phyloP scores from a whole-genome alignment of 495 filamentous ascomycete species.

The Aspergillus diversus region DNA sequence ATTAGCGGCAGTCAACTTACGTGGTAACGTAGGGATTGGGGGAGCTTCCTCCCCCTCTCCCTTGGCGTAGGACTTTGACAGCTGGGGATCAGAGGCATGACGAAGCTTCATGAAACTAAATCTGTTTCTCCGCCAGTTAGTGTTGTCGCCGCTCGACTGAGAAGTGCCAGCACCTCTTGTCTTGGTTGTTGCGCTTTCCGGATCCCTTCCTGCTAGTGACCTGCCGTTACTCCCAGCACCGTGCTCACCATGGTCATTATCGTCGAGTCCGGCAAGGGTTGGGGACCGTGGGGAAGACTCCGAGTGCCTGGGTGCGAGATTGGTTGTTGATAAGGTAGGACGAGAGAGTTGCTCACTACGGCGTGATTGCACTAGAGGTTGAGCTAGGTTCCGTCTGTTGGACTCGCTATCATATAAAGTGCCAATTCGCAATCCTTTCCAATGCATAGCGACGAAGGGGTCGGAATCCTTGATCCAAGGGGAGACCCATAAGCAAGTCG shows the following conservation, averaged over 20 bases:
- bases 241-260: constrained; percentile 21
- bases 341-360: constrained; percentile 51
- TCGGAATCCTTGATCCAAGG: constrained; percentile 16
- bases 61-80: constrained; percentile 80
- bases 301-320: constrained; percentile 39
- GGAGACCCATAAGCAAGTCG: constrained; percentile 24
- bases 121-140: constrained; percentile 54
- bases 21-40: constrained; percentile 72
- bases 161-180: constrained; percentile 18
- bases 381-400: constrained; percentile 44
- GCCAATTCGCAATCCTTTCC: constrained; percentile 50
- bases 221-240: constrained; percentile 15
- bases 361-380: constrained; percentile 38
- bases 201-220: constrained; percentile 22
- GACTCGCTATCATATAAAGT: constrained; percentile 40
- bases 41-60: constrained; percentile 60
- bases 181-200: constrained; percentile 23
- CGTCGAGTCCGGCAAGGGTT: constrained; percentile 23
- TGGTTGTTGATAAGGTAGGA: constrained; percentile 36
- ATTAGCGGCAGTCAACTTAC: constrained; percentile 52
- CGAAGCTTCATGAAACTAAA: constrained; percentile 91
- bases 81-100: constrained; percentile 91
- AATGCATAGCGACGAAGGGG: constrained; percentile 47
- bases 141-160: constrained; percentile 31
- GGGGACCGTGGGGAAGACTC: constrained; percentile 44